Conservation (phyloP, 768 basidiomycete species). For the Crucibulum laeve region DNA sequence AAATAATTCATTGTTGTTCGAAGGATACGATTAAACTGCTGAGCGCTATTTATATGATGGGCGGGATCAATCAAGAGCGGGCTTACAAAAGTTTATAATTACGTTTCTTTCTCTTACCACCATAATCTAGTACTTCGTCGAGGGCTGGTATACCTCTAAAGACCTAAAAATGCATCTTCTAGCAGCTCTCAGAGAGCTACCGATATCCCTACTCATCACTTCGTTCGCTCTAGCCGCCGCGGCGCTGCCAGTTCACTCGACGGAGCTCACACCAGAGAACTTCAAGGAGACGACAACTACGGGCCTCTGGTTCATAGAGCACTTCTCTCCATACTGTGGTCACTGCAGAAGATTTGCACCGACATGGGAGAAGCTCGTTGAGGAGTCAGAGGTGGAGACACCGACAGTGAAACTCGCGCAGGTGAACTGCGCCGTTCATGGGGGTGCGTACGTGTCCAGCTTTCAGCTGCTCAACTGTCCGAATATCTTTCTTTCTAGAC, state of each 20-base stretch:
- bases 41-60: no score
- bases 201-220: not conserved
- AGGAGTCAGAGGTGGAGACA: slow-evolving; percentile 41
- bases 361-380: slow-evolving; percentile 72
- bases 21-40: no score
- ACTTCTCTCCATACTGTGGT: slow-evolving; percentile 81
- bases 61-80: no score
- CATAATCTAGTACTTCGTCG: no score
- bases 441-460: slow-evolving; percentile 45
- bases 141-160: no score
- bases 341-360: slow-evolving; percentile 81
- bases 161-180: no score
- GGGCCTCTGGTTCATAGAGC: slow-evolving; percentile 82
- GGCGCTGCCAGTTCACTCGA: not conserved
- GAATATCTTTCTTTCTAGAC: slow-evolving; percentile 41
- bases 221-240: not conserved
- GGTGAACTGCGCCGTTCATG: slow-evolving; percentile 74
- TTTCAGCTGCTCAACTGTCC: not conserved
- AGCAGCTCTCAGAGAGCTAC: slow-evolving; percentile 7
- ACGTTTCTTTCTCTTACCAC: no score
- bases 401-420: slow-evolving; percentile 68
- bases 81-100: no score
- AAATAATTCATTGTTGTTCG: no score
- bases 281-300: slow-evolving; percentile 48
- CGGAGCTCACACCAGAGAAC: slow-evolving; percentile 53